A percentile compares a stretch with the other conserved stretches of the same genome.
These are phyloP conservation scores for Cylindrotheca fusiformis DNA, from an alignment of 108 stramenopile species.

Conservation along the genomic window DNA sequence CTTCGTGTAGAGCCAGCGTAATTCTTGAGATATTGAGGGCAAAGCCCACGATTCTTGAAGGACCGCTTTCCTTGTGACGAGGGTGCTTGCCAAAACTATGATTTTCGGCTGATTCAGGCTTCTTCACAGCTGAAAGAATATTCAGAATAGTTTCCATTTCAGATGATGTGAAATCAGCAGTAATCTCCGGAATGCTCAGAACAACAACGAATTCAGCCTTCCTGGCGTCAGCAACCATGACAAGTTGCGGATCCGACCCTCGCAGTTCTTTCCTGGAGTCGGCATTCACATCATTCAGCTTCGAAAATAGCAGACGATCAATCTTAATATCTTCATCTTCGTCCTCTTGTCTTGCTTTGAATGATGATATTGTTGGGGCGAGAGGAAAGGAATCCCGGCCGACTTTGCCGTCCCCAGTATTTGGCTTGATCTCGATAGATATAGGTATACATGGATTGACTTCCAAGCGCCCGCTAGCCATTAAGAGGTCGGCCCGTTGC, in stretches of 20 bases:
- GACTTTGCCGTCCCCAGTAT: background rate
- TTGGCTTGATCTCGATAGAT: conserved; percentile 11
- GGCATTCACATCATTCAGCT: conserved; percentile 14
- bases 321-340: conserved; percentile 59
- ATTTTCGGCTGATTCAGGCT: background rate
- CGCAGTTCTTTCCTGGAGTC: conserved; percentile 34
- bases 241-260: conserved; percentile 56
- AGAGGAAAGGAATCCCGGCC: conserved; percentile 51
- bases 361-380: conserved; percentile 64
- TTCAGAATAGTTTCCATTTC: conserved; percentile 36
- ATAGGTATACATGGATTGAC: conserved; percentile 34
- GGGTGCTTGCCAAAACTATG: background rate
- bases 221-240: conserved; percentile 53
- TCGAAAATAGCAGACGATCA: conserved; percentile 21
- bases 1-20: conserved; percentile 12
- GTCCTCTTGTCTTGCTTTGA: conserved; percentile 72
- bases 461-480: conserved; percentile 28
- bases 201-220: conserved; percentile 37
- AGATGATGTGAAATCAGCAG: conserved; percentile 48
- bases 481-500: conserved; percentile 21
- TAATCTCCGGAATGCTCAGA: conserved; percentile 50
- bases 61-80: background rate
- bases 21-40: conserved; percentile 17
- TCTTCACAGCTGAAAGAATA: conserved; percentile 14
- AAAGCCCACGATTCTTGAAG: conserved; percentile 3